Evolutionary conservation across 495 filamentous ascomycete genomes (phyloP), one percentile per base, ranked within the genome.

Genomic region (Tuber melanosporum): DNA sequence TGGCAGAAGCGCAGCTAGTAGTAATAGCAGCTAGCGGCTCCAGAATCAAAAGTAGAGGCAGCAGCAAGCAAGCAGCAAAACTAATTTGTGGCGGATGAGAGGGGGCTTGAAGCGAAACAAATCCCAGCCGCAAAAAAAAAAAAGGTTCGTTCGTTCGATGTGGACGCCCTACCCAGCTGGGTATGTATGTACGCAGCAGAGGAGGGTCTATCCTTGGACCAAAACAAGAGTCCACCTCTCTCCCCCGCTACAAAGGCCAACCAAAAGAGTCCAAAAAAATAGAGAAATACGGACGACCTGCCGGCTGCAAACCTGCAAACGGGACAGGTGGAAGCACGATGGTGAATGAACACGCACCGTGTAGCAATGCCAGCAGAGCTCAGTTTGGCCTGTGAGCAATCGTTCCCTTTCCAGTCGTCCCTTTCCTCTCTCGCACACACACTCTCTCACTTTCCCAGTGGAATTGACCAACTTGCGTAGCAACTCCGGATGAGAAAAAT

Each of bases 311-410:
- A 36, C 57, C 78, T 80, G 78, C 73, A 80, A 80, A 80, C 77
- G 73, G 75, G 77, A 79, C 77, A 77, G 76, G 77, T 78, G 78
- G 78, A 80, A 80, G 46, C 71, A 76, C 62, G 73, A 77, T 42
- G 74, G 47, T 73, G 77, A 49, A 74, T 73, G 73, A 78, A 80
- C 78, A 80, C 78, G 73, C 78, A 81, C 75, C 47, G 70, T 81
- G 73, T 78, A 82, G 76, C 75, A 81, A 78, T 81, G 80, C 80
- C 80, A 81, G 80, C 76, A 81, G 73, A 82, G 79, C 76, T 81
- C 72, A 78, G 79, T 71, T 73, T 71, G 62, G 49, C 78, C 79
- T 73, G 78, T 77, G 41, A 80, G 71, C 79, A 80, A 80, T 80
- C 74, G 78, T 76, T 69, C 73, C 41, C 57, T 66, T 66, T 66